Evolutionary conservation across 495 filamentous ascomycete species (phyloP).

Genomic region (Neurospora sp.): DNA sequence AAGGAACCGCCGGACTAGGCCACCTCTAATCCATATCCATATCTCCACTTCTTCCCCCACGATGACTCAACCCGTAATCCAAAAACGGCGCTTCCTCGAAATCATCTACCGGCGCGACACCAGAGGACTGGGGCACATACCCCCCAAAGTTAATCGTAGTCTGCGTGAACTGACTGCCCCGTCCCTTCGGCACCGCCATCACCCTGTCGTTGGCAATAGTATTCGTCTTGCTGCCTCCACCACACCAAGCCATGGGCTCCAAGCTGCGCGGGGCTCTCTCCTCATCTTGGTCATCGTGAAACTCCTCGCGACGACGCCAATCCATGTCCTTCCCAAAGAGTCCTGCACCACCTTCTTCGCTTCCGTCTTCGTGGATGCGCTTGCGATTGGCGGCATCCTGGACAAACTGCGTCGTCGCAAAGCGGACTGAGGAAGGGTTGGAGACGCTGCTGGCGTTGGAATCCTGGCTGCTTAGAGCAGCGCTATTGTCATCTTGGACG

Average conservation of each 20-base stretch:
- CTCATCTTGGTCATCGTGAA: conserved; percentile 15
- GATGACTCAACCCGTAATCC: conserved; percentile 19
- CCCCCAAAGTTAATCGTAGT: neutral
- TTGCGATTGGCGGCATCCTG: conserved; percentile 23
- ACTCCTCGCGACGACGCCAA: conserved; percentile 15
- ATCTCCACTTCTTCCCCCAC: neutral
- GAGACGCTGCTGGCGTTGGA: conserved; percentile 16
- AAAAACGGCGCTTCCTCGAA: conserved; percentile 46
- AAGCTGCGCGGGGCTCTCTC: conserved; percentile 30
- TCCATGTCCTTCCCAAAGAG: conserved; percentile 1
- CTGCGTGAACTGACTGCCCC: neutral
- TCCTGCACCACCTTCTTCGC: conserved; percentile 16
- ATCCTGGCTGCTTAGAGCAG: conserved; percentile 31
- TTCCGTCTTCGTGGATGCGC: conserved; percentile 22
- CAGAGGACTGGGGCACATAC: neutral
- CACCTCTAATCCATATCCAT: conserved; percentile 13
- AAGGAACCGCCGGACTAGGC: neutral
- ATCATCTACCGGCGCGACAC: conserved; percentile 20
- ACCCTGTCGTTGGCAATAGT: conserved; percentile 13
- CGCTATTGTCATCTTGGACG: conserved; percentile 25
- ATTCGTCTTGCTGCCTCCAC: neutral
- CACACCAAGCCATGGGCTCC: conserved; percentile 14
- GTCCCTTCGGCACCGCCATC: conserved; percentile 30
- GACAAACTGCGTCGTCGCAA: neutral
- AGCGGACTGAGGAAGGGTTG: neutral